A percentile compares a stretch with the other conserved stretches of the same genome.
Evolutionary conservation across 495 filamentous ascomycete genomes (phyloP).

Genomic region (Clavariopsis aquatica): DNA sequence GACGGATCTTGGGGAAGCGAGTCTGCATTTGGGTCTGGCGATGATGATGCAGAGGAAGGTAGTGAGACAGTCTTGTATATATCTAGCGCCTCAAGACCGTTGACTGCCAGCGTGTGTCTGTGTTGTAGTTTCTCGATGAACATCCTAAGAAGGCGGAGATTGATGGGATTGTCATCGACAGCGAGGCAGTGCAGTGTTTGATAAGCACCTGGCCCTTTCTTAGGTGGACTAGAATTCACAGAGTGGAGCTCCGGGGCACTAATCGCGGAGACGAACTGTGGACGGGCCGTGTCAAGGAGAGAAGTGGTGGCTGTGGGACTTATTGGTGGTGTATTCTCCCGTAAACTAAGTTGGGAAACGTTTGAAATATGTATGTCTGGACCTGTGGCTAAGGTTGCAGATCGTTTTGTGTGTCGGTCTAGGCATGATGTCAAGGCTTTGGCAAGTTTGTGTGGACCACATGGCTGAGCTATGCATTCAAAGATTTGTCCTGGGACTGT

Average conservation of each 20-base stretch:
- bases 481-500: conserved; percentile 31
- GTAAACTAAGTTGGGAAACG: conserved; percentile 5
- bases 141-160: conserved; percentile 57
- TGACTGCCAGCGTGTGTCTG: conserved; percentile 54
- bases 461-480: conserved; percentile 34
- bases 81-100: conserved; percentile 61
- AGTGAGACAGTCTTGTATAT: conserved; percentile 49
- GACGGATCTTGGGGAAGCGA: conserved; percentile 32
- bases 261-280: conserved; percentile 8
- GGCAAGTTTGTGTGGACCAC: conserved; percentile 33
- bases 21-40: background rate
- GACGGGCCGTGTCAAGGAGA: background rate
- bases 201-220: background rate
- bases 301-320: background rate
- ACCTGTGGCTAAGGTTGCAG: background rate
- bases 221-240: background rate
- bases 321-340: conserved; percentile 13
- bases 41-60: background rate
- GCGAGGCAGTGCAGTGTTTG: conserved; percentile 53
- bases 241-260: conserved; percentile 19
- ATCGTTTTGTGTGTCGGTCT: conserved; percentile 17
- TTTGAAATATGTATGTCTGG: conserved; percentile 2
- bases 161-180: conserved; percentile 76
- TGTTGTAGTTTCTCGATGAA: conserved; percentile 60
- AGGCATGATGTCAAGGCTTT: conserved; percentile 30